Evolutionary conservation across 305 asterid genomes (phyloP).

Genomic region (Rubia occidens): DNA sequence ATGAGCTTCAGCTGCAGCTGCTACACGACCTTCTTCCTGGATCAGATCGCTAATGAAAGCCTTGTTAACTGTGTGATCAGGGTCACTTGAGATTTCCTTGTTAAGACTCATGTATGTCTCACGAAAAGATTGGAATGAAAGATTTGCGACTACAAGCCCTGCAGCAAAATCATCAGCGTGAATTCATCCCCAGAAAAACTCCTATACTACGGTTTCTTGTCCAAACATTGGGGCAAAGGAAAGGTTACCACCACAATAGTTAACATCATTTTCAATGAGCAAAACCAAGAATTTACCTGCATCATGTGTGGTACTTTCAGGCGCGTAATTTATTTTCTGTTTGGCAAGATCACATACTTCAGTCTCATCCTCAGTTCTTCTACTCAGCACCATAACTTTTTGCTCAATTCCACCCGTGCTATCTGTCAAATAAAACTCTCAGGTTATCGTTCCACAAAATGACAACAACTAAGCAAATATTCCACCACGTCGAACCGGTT

Average conservation of each 20-base stretch:
- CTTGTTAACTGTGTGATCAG: constrained; percentile 7
- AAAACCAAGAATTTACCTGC: constrained; percentile 27
- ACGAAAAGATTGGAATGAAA: constrained; percentile 12
- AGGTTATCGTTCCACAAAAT: neutral
- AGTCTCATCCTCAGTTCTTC: constrained; percentile 18
- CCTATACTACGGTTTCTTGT: neutral
- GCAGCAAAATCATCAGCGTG: constrained; percentile 20
- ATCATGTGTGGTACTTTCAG: constrained; percentile 26
- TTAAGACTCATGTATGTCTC: constrained; percentile 15
- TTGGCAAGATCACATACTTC: constrained; percentile 21
- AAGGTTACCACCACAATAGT: neutral
- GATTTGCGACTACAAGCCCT: constrained; percentile 23
- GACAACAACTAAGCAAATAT: neutral
- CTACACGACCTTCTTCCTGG: constrained; percentile 15
- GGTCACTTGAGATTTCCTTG: constrained; percentile 15
- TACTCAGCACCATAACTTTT: constrained; percentile 12
- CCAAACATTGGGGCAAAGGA: neutral
- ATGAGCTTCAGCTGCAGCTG: constrained; percentile 22
- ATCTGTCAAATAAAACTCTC: constrained; percentile 28
- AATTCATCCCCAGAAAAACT: neutral
- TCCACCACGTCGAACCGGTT: too few relatives aligned
- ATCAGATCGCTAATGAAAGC: constrained; percentile 18
- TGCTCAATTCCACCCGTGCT: constrained; percentile 19
- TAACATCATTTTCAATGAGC: neutral
- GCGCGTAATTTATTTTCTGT: constrained; percentile 16